phyloP scores from a whole-genome alignment of 306 rosid genomes.

The Cucumis sativus region DNA sequence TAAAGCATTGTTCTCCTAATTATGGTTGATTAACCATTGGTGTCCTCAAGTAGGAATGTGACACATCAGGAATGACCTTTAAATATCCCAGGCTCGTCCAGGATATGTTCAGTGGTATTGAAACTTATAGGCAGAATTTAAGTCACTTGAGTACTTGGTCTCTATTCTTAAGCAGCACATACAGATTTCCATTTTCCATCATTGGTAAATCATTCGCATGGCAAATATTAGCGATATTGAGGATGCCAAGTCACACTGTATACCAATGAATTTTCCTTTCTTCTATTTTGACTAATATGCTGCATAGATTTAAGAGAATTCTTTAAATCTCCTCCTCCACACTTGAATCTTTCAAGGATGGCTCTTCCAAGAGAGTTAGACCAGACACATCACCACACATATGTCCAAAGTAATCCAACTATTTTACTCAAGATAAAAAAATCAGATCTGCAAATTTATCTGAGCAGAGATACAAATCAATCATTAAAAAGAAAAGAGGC shows the following conservation, averaged over 20 bases:
- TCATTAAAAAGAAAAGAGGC: not conserved
- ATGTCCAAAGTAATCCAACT: not conserved
- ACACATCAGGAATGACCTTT: not conserved
- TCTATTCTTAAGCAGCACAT: not conserved
- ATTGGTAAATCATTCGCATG: not conserved
- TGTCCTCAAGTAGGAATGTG: not conserved
- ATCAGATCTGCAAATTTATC: not conserved
- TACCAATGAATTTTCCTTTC: not conserved
- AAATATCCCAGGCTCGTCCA: not conserved
- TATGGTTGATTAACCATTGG: not conserved
- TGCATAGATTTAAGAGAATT: not conserved
- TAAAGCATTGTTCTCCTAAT: not conserved
- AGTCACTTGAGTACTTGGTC: not conserved
- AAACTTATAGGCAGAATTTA: not conserved
- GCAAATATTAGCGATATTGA: not conserved
- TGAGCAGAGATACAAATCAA: not conserved
- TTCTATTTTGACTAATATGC: not conserved
- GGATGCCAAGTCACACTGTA: not conserved
- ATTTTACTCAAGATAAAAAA: not conserved
- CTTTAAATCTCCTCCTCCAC: not conserved
- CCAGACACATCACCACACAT: not conserved
- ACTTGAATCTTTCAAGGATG: not conserved
- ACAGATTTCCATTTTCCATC: not conserved
- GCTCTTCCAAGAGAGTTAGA: not conserved
- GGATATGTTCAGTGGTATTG: not conserved